These are phyloP conservation scores for Neospora caninum DNA, from an alignment of 169 alveolate genomes.

Conservation along the genomic window DNA sequence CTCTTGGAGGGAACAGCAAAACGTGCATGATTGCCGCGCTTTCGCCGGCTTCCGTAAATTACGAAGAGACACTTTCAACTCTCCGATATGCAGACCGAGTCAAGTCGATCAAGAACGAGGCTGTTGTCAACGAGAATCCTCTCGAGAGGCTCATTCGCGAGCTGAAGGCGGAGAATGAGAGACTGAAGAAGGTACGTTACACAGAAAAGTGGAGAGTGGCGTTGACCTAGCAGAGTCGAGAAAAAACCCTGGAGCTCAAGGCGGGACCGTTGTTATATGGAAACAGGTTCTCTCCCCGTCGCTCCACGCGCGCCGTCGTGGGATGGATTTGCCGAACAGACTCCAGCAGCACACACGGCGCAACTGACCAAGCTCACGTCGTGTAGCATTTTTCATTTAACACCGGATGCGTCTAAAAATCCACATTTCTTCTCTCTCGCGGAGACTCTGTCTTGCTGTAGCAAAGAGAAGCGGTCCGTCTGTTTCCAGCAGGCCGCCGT, in stretches of 20 bases:
- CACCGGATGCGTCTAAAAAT: too few relatives aligned
- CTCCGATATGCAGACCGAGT: conserved; percentile 91
- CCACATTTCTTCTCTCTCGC: too few relatives aligned
- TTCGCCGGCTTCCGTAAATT: conserved; percentile 88
- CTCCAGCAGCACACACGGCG: too few relatives aligned
- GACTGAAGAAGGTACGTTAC: conserved; percentile 57
- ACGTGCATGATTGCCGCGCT: conserved; percentile 91
- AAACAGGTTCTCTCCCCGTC: too few relatives aligned
- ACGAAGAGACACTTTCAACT: conserved; percentile 89
- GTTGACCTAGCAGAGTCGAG: background rate
- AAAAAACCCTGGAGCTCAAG: background rate
- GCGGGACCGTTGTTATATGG: background rate
- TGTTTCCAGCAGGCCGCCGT: too few relatives aligned
- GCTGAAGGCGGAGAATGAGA: conserved; percentile 77
- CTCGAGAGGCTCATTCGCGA: conserved; percentile 88
- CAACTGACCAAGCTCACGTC: too few relatives aligned
- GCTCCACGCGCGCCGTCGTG: too few relatives aligned
- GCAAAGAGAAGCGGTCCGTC: too few relatives aligned
- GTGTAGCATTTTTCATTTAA: too few relatives aligned
- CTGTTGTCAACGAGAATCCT: conserved; percentile 87
- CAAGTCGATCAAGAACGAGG: conserved; percentile 88
- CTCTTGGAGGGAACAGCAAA: conserved; percentile 92
- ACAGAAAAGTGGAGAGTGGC: background rate
- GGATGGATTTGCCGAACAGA: too few relatives aligned
- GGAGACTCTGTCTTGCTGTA: too few relatives aligned